Percentiles rank a stretch among this genome's conserved stretches.
Conservation (phyloP, 2,329 filamentous ascomycete species). For the Ascochyta fabae region DNA sequence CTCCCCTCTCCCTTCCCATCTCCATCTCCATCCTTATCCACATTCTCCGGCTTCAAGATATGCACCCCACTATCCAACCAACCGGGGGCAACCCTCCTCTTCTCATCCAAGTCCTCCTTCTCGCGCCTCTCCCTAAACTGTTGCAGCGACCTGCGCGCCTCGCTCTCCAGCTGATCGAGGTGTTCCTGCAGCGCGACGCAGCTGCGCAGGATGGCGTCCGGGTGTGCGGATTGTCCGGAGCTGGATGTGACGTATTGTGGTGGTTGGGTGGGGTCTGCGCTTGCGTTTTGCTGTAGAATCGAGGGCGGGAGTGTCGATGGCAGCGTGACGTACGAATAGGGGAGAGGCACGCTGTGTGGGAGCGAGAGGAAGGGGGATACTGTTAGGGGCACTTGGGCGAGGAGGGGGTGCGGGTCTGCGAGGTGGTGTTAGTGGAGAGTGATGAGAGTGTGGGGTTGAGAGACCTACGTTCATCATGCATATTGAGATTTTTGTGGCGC, state of each 20-base stretch:
- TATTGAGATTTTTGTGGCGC: neutral
- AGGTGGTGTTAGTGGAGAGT: conserved; percentile 14
- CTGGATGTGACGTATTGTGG: conserved; percentile 81
- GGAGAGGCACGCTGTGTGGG: conserved; percentile 86
- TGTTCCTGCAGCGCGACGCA: conserved; percentile 81
- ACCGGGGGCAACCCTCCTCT: conserved; percentile 77
- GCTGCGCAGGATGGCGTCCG: conserved; percentile 82
- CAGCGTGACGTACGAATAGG: conserved; percentile 92
- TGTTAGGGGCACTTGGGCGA: conserved; percentile 90
- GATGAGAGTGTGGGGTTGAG: neutral
- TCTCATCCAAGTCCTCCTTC: conserved; percentile 76
- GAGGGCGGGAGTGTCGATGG: conserved; percentile 84
- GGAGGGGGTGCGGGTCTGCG: conserved; percentile 74
- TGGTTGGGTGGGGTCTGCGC: conserved; percentile 60
- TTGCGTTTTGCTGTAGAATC: conserved; percentile 57
- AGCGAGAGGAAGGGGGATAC: conserved; percentile 94
- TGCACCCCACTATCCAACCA: conserved; percentile 75
- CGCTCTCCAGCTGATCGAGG: conserved; percentile 70
- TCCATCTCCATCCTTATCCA: conserved; percentile 49
- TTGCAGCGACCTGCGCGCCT: conserved; percentile 70
- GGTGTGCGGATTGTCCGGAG: conserved; percentile 78
- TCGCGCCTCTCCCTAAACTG: conserved; percentile 72
- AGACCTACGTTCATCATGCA: conserved; percentile 14
- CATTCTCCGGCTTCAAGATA: conserved; percentile 70
- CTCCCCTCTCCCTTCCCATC: conserved; percentile 55